A percentile compares a stretch with the other conserved stretches of the same genome.
phyloP scores from a whole-genome alignment of 139 green algal genomes.

The Volvox africanus region DNA sequence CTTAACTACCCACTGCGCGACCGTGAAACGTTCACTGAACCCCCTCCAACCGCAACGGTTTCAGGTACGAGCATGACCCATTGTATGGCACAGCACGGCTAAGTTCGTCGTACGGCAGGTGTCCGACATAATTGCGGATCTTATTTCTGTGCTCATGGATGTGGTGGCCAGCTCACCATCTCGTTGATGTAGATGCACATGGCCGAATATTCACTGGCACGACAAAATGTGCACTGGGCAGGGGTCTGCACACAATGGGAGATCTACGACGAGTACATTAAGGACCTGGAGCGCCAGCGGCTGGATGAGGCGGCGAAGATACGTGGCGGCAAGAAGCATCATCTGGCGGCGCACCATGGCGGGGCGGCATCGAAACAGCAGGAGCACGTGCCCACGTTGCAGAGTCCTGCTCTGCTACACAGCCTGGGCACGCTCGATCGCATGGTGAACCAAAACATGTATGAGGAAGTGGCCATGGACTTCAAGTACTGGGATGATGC shows the following conservation, averaged over 20 bases:
- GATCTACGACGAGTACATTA: slow-evolving; percentile 95
- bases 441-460: slow-evolving; percentile 94
- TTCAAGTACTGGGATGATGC: slow-evolving; percentile 98
- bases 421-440: slow-evolving; percentile 82
- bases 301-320: slow-evolving; percentile 76
- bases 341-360: slow-evolving; percentile 8
- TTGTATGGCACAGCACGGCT: no score
- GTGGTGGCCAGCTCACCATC: no score
- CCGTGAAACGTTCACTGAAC: slow-evolving; percentile 84
- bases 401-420: slow-evolving; percentile 31
- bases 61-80: slow-evolving; percentile 55
- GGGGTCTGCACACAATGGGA: slow-evolving; percentile 86
- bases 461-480: slow-evolving; percentile 89
- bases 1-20: slow-evolving; percentile 71
- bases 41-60: slow-evolving; percentile 73
- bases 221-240: not conserved
- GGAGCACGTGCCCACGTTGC: slow-evolving; percentile 33
- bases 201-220: no score
- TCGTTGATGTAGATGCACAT: no score
- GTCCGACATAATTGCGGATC: no score
- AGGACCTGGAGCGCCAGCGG: slow-evolving; percentile 84
- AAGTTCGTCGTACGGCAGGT: no score
- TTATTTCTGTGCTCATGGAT: no score
- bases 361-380: not conserved
- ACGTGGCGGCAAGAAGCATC: slow-evolving; percentile 61